A percentile compares a stretch with the other conserved stretches of the same genome.
Evolutionary conservation across 1,139 yeast genomes (phyloP).

Genomic region (Yamadazyma siamensis): DNA sequence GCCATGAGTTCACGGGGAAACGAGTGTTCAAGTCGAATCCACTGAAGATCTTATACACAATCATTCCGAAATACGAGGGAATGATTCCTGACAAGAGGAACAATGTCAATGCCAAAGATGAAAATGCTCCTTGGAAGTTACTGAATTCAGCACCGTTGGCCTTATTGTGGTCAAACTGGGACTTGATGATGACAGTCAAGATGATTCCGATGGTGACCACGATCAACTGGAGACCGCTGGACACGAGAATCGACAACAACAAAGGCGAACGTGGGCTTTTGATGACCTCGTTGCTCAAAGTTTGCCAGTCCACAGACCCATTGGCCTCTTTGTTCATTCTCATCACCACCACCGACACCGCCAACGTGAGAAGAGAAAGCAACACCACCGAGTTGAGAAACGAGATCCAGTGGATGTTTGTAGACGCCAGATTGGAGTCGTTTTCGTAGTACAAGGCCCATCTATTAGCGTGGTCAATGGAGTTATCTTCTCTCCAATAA

Average conservation of each 20-base stretch:
- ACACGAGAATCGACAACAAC: slow-evolving; percentile 53
- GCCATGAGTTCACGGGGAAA: slow-evolving; percentile 17
- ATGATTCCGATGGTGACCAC: slow-evolving; percentile 64
- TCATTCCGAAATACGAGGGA: slow-evolving; percentile 69
- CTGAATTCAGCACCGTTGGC: slow-evolving; percentile 34
- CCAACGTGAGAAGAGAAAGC: slow-evolving; percentile 52
- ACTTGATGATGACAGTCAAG: slow-evolving; percentile 51
- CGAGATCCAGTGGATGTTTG: slow-evolving; percentile 68
- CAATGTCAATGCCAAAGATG: slow-evolving; percentile 53
- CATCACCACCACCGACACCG: slow-evolving; percentile 61
- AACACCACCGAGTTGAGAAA: slow-evolving; percentile 63
- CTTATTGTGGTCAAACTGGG: slow-evolving; percentile 23
- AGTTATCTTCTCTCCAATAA: slow-evolving; percentile 81
- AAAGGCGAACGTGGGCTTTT: slow-evolving; percentile 46
- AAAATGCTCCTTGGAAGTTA: slow-evolving; percentile 61
- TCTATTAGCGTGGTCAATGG: slow-evolving; percentile 63
- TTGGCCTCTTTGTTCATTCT: slow-evolving; percentile 41
- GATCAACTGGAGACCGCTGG: slow-evolving; percentile 71
- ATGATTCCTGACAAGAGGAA: slow-evolving; percentile 69
- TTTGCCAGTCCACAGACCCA: slow-evolving; percentile 42
- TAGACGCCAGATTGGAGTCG: slow-evolving; percentile 41
- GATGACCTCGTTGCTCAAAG: slow-evolving; percentile 52
- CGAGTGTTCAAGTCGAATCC: slow-evolving; percentile 27
- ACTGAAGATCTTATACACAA: slow-evolving; percentile 53
- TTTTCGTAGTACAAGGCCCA: slow-evolving; percentile 72